Conservation (phyloP, 2,329 filamentous ascomycete species). For the Xylaria sp. region DNA sequence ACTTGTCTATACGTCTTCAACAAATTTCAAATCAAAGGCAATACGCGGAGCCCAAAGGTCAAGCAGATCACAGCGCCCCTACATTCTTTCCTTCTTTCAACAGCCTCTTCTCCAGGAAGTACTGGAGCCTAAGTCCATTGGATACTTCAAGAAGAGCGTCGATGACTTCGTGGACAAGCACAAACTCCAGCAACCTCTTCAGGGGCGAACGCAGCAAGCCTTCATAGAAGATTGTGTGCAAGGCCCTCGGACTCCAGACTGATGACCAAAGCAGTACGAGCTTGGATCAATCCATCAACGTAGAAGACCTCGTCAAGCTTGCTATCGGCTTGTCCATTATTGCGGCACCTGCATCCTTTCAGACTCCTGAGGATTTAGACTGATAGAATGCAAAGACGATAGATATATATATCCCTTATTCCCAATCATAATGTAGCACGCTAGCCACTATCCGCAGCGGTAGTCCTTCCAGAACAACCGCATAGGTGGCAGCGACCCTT, state of each 20-base stretch:
- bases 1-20: conserved; percentile 7
- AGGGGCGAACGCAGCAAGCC: conserved; percentile 3
- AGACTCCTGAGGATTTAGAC: not conserved
- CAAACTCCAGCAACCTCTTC: conserved; percentile 17
- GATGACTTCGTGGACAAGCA: conserved; percentile 14
- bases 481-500: no score
- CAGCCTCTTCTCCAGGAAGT: conserved; percentile 6
- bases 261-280: conserved; percentile 7
- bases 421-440: no score
- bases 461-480: no score
- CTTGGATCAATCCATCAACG: conserved; percentile 12
- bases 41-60: not conserved
- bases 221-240: conserved; percentile 10
- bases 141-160: conserved; percentile 16
- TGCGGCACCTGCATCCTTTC: conserved; percentile 8
- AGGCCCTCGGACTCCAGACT: conserved; percentile 17
- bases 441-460: no score
- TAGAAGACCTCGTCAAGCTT: conserved; percentile 17
- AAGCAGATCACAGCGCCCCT: conserved; percentile 3
- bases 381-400: conserved; percentile 13
- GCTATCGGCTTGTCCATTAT: conserved; percentile 21
- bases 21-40: conserved; percentile 14
- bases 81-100: not conserved
- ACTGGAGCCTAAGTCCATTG: conserved; percentile 10
- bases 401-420: no score